Conservation (phyloP, 805 yeast genomes). For the Candida nitratophila region DNA sequence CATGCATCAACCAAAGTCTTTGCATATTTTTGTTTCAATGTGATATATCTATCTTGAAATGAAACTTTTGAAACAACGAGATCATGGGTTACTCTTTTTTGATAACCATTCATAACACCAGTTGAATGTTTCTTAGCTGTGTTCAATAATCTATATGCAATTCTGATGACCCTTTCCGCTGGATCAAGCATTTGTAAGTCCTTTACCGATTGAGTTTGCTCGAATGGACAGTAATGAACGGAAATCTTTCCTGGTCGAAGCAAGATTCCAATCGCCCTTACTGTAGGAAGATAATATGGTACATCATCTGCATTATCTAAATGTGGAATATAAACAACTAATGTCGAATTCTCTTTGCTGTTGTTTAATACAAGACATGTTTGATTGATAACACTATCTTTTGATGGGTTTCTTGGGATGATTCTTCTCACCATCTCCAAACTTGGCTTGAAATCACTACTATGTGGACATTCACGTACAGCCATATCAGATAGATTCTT, state of each 20-base stretch:
- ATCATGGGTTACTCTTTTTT: slow-evolving; percentile 85
- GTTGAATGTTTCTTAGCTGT: slow-evolving; percentile 79
- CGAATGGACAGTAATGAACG: slow-evolving; percentile 69
- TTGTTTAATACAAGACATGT: slow-evolving; percentile 55
- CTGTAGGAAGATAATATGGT: slow-evolving; percentile 90
- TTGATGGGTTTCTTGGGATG: slow-evolving; percentile 86
- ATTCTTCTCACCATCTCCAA: slow-evolving; percentile 69
- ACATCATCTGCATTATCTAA: slow-evolving; percentile 47
- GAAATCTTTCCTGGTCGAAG: slow-evolving; percentile 44
- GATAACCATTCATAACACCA: slow-evolving; percentile 81
- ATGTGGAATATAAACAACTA: slow-evolving; percentile 78
- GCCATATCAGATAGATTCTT: slow-evolving; percentile 34
- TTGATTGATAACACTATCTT: slow-evolving; percentile 78
- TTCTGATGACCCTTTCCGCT: slow-evolving; percentile 64
- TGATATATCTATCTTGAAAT: slow-evolving; percentile 77
- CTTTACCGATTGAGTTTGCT: slow-evolving; percentile 15
- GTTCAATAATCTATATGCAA: slow-evolving; percentile 70
- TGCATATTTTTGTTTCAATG: slow-evolving; percentile 77
- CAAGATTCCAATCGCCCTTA: slow-evolving; percentile 67
- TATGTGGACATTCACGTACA: slow-evolving; percentile 29
- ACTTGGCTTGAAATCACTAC: slow-evolving; percentile 25
- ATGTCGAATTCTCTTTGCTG: slow-evolving; percentile 30
- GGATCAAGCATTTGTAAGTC: slow-evolving; percentile 29
- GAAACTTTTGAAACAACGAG: slow-evolving; percentile 72
- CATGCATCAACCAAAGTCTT: slow-evolving; percentile 67